Evolutionary conservation across 176 grass and related monocot species (phyloP).

Genomic region (Alloteropsis semialata): DNA sequence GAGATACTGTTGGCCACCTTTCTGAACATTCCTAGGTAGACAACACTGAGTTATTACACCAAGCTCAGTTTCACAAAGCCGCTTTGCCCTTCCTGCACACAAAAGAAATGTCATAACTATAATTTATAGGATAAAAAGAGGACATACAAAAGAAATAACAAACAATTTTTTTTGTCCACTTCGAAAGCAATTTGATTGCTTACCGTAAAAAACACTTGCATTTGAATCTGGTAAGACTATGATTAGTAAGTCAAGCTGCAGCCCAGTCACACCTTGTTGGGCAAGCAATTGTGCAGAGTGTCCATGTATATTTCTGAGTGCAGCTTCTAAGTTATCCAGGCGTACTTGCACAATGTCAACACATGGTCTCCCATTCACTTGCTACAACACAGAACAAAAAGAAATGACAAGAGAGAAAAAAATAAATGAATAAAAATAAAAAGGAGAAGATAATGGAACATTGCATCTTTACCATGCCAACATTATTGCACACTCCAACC

Average conservation of each 20-base stretch:
- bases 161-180: not conserved
- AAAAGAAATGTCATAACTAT: not conserved
- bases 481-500: conserved; percentile 31
- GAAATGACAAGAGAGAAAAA: not conserved
- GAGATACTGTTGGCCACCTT: conserved; percentile 54
- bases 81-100: conserved; percentile 56
- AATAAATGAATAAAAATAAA: not conserved
- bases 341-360: conserved; percentile 34
- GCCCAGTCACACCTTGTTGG: conserved; percentile 15
- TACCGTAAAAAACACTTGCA: conserved; percentile 55
- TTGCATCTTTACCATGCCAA: conserved; percentile 50
- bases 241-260: conserved; percentile 56
- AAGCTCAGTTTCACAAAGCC: conserved; percentile 71
- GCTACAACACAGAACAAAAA: not conserved
- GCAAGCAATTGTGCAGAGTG: conserved; percentile 22
- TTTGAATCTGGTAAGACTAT: conserved; percentile 55
- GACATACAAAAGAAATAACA: not conserved
- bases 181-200: not conserved
- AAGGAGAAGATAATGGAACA: not conserved
- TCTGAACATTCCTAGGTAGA: conserved; percentile 48
- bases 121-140: not conserved
- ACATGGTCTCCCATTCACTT: conserved; percentile 33
- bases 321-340: conserved; percentile 37
- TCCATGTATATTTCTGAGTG: conserved; percentile 47
- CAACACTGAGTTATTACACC: conserved; percentile 74